Base-by-base conservation (phyloP, 805 yeast genomes). In the Yamadazyma kitorensis region DNA sequence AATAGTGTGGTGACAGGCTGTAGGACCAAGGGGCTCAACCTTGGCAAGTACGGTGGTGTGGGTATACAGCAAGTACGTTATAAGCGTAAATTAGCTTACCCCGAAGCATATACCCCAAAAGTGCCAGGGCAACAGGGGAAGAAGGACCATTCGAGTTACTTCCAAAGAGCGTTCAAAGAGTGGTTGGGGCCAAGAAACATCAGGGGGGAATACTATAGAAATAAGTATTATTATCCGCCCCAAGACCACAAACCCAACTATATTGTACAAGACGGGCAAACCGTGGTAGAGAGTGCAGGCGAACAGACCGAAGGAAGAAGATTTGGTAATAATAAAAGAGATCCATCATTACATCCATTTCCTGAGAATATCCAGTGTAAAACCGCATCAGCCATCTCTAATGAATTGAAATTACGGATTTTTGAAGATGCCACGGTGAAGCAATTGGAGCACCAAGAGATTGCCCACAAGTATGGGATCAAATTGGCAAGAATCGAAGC, bases 401-500 rank as follows among this genome's bases (percentile, higher is more conserved):
- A 72, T 20, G 71, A 72, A 29, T 70, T 85, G 55, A 84, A 82
- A 55, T 55, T 60, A 17, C 65, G 72, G 27, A 82, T 93, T 19
- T 71, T 76, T 37, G 62, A 70, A 29, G 87, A 78, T 33, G 65
- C 76, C 35, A 64, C 56, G 12, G 68, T 64, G 26, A 73, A 76
- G 19, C 75, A 77, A 27, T 50, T 72, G 31, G 71, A 82, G 27
- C 61, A 80, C 15, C 91, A 85, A 55, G 82, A 79, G 45, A 79
- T 86, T 29, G 89, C 96, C 8, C 76, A 81, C 43, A 76, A 76
- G 51, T 81, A 79, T 52, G 91, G 94, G 3, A 67, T 91, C 45
- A 84, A 86, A 53, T 76, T 88, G 41, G 85, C 88, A 34, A 77
- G 98, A 57, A 70, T 93, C 14, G 96, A 89, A 54, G 98, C 97